Conservation (phyloP, 805 yeast genomes). For the Saccharomycopsis oosterbeekiorum region DNA sequence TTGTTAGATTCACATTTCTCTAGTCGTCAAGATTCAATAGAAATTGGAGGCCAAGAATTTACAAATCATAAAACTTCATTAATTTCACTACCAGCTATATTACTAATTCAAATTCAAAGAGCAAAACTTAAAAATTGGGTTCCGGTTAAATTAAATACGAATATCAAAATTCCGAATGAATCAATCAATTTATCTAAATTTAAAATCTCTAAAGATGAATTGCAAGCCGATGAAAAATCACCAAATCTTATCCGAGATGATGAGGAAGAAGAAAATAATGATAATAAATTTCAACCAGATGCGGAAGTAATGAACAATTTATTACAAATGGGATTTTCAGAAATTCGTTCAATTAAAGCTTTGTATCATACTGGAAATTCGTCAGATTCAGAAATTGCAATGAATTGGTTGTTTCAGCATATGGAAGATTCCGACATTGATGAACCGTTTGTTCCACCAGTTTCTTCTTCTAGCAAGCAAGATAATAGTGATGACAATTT, state of each 20-base stretch:
- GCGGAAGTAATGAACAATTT: conserved; percentile 44
- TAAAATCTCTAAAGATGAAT: neutral
- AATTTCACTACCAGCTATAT: conserved; percentile 55
- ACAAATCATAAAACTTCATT: conserved; percentile 30
- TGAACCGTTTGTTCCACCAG: conserved; percentile 37
- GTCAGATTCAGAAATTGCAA: conserved; percentile 52
- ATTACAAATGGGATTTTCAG: conserved; percentile 81
- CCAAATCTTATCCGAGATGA: conserved; percentile 32
- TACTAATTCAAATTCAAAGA: conserved; percentile 68
- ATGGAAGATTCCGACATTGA: conserved; percentile 80
- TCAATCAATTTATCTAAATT: conserved; percentile 36
- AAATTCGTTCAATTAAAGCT: conserved; percentile 54
- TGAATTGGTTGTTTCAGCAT: conserved; percentile 85
- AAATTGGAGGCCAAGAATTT: conserved; percentile 47
- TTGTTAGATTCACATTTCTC: conserved; percentile 40
- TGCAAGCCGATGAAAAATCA: conserved; percentile 23
- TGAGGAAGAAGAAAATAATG: conserved; percentile 21
- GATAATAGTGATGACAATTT: conserved; percentile 19
- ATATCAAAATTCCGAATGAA: conserved; percentile 42
- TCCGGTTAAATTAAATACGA: conserved; percentile 73
- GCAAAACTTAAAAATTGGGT: conserved; percentile 84
- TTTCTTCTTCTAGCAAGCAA: conserved; percentile 7
- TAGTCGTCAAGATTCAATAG: conserved; percentile 42
- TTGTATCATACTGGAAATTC: conserved; percentile 63
- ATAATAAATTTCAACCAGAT: conserved; percentile 41